A percentile compares a stretch with the other conserved stretches of the same genome.
Evolutionary conservation across 192 early-diverging fungal species (phyloP).

Genomic region (Gonapodya prolifera): DNA sequence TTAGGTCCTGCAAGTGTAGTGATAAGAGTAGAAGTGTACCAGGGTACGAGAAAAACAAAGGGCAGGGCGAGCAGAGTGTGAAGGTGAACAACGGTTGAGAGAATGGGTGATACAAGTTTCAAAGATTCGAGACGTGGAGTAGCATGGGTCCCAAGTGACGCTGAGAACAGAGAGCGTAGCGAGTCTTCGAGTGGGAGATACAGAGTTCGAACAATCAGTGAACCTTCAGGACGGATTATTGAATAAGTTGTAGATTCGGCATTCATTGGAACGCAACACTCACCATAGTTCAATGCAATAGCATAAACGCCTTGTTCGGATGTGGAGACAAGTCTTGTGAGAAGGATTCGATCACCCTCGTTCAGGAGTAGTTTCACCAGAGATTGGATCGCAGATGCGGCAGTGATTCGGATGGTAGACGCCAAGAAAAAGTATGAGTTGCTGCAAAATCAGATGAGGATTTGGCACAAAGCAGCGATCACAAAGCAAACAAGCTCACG

Average conservation of each 20-base stretch:
- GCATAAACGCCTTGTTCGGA: background rate
- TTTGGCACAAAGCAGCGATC: background rate
- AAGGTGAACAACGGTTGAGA: background rate
- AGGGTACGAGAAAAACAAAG: background rate
- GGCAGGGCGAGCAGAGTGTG: background rate
- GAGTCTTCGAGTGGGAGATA: slow-evolving; percentile 1
- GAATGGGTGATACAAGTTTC: background rate
- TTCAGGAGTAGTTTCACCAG: background rate
- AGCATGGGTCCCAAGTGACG: background rate
- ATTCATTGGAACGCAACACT: background rate
- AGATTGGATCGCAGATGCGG: background rate
- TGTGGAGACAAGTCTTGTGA: background rate
- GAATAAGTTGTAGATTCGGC: too few species aligned
- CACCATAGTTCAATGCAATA: slow-evolving; percentile 3
- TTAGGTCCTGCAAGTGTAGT: background rate
- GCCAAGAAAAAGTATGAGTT: background rate
- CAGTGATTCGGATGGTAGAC: background rate
- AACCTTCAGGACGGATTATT: background rate
- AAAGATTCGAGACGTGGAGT: background rate
- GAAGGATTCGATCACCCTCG: slow-evolving; percentile 4
- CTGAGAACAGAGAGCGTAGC: background rate
- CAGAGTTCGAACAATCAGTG: slow-evolving; percentile 1
- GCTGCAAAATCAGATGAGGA: background rate
- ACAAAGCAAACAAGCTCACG: background rate
- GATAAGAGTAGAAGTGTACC: background rate